Percentiles rank a stretch among this genome's conserved stretches.
These are phyloP conservation scores for Senna tora DNA, from an alignment of 306 rosid species.

Conservation along the genomic window DNA sequence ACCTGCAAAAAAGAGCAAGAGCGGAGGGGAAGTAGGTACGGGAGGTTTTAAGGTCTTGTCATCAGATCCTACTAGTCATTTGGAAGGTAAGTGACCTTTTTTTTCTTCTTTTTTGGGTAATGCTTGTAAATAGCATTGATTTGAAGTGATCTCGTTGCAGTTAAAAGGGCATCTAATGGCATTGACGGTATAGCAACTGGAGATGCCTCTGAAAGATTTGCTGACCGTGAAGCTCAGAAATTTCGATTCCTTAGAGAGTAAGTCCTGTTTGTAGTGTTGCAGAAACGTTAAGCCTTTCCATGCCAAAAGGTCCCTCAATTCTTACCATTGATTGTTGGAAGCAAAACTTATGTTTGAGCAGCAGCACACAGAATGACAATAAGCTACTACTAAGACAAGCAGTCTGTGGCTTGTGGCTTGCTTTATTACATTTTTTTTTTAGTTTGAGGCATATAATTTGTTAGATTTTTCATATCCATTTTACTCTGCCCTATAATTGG, in stretches of 20 bases:
- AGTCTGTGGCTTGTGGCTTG: background rate
- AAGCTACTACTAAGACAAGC: background rate
- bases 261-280: slow-evolving; percentile 40
- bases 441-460: too few relatives aligned
- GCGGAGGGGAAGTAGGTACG: slow-evolving; percentile 33
- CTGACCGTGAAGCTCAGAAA: slow-evolving; percentile 64
- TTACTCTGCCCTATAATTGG: slow-evolving; percentile 32
- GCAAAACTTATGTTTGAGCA: too few relatives aligned
- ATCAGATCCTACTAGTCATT: slow-evolving; percentile 41
- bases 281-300: background rate
- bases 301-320: too few relatives aligned
- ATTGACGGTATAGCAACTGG: slow-evolving; percentile 41
- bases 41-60: slow-evolving; percentile 42
- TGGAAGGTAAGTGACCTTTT: slow-evolving; percentile 54
- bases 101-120: background rate
- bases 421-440: background rate
- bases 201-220: slow-evolving; percentile 72
- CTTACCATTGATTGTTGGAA: background rate
- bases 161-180: slow-evolving; percentile 46
- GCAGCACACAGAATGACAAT: background rate
- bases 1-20: slow-evolving; percentile 65
- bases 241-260: slow-evolving; percentile 71
- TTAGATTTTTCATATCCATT: slow-evolving; percentile 12
- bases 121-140: slow-evolving; percentile 7
- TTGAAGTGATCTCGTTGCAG: slow-evolving; percentile 44